These are phyloP conservation scores for Verticillium klebahnii DNA, from an alignment of 2,329 filamentous ascomycete genomes.

Conservation along the genomic window DNA sequence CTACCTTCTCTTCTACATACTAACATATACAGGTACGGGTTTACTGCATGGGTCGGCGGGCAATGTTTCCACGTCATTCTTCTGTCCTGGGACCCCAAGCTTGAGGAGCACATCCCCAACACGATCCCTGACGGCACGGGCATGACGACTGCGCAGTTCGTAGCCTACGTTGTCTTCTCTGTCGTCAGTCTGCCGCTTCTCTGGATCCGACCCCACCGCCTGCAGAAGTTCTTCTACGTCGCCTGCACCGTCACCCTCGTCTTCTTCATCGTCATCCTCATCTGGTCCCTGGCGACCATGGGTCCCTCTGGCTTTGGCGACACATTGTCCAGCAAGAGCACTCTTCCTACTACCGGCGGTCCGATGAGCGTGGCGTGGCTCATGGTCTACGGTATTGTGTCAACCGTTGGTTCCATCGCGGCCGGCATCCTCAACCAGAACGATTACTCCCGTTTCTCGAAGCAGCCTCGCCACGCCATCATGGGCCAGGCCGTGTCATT, in stretches of 20 bases:
- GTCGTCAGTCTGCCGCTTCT: constrained; percentile 37
- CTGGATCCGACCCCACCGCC: constrained; percentile 37
- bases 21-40: constrained; percentile 28
- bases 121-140: constrained; percentile 32
- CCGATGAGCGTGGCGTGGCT: constrained; percentile 28
- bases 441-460: constrained; percentile 31
- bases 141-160: constrained; percentile 38
- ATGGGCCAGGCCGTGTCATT: constrained; percentile 29
- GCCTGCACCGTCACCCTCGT: constrained; percentile 32
- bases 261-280: constrained; percentile 35
- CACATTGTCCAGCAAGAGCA: constrained; percentile 19
- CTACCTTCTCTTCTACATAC: not conserved
- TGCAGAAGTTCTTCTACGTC: constrained; percentile 36
- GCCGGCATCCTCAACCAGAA: constrained; percentile 34
- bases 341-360: constrained; percentile 20
- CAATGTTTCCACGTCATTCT: constrained; percentile 41
- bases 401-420: constrained; percentile 30
- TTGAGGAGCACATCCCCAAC: constrained; percentile 37
- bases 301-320: constrained; percentile 31
- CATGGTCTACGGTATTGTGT: constrained; percentile 30
- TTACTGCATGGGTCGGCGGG: constrained; percentile 42
- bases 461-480: constrained; percentile 24
- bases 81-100: constrained; percentile 36
- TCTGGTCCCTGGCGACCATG: constrained; percentile 40
- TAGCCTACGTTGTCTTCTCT: constrained; percentile 39